Evolutionary conservation across 1,139 yeast genomes (phyloP), one percentile per base, ranked within the genome.

Genomic region (Protomyces pachydermus): DNA sequence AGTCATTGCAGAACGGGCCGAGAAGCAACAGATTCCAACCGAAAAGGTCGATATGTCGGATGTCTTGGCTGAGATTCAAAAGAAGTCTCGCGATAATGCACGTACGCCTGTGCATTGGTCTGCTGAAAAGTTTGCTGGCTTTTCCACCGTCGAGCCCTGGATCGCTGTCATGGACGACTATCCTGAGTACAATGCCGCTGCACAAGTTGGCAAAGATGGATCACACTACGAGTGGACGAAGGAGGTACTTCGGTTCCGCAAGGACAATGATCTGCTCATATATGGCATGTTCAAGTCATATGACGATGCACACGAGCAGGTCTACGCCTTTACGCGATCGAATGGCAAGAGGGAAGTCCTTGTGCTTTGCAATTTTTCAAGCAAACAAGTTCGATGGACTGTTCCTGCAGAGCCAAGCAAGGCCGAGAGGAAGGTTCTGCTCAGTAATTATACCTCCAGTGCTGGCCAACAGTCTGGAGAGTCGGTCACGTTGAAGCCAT

Each of bases 51-150:
- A 74, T 66, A 72, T 74, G 66, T 69, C 71, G 51, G 66, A 69
- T 56, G 73, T 77, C 64, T 67, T 79, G 74, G 77, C 28, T 3
- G 54, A 54, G 16, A 48, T 69, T 25, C 68, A 66, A 48, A 60
- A 54, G n/a, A 65, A 65, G 42, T 68, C 71, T 10, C 77, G 86
- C 71, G 86, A 83, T 70, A 78, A 83, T 69, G 80, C 84, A 5
- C 76, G 86, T 71, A 78, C 85, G 5, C 86, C 85, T 35, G 81
- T 82, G 66, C 85, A 81, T 71, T 82, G 86, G 86, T 79, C 77
- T 66, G 71, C 71, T 56, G 70, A 77, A 1, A 75, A 70, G 14
- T 70, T 77, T 68, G 84, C 76, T 46, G 85, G 85, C 0, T 82
- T 82, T 71, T 73, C 84, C 23, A 72, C 78, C 2, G 80, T 75